Conservation (phyloP, 129 eudicot species). For the Lactuca sativa region DNA sequence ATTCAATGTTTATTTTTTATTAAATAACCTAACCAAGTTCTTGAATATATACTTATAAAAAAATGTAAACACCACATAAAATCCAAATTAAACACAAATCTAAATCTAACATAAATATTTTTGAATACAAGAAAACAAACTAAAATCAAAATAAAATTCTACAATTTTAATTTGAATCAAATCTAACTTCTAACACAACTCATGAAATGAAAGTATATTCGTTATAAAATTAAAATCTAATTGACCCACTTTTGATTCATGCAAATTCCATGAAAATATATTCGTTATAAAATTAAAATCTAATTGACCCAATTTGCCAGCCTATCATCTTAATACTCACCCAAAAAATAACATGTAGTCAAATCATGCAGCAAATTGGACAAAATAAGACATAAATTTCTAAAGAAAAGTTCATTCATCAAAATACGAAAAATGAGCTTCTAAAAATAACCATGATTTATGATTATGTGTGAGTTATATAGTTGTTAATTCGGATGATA, state of each 20-base stretch:
- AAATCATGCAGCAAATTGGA: background rate
- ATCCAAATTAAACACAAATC: too few species aligned
- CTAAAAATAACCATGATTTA: background rate
- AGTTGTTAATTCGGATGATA: background rate
- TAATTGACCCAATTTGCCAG: slow-evolving; percentile 80
- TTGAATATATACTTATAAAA: too few species aligned
- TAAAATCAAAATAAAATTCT: too few species aligned
- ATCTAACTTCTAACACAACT: slow-evolving; percentile 74
- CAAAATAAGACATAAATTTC: background rate
- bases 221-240: slow-evolving; percentile 76
- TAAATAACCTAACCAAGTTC: too few species aligned
- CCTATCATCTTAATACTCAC: slow-evolving; percentile 94
- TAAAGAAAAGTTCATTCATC: slow-evolving; percentile 1
- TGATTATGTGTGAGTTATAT: background rate
- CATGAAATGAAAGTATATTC: slow-evolving; percentile 64
- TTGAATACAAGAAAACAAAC: too few species aligned
- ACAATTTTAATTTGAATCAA: slow-evolving; percentile 2
- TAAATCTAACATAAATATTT: too few species aligned
- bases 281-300: slow-evolving; percentile 79
- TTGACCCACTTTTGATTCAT: slow-evolving; percentile 77
- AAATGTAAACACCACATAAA: too few species aligned
- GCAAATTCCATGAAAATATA: slow-evolving; percentile 87
- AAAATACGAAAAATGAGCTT: slow-evolving; percentile 3
- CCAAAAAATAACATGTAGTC: background rate
- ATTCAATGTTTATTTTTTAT: too few species aligned